Percentiles rank a stretch among this genome's conserved stretches.
These are phyloP conservation scores for Pleochaeta shiraiana DNA, from an alignment of 2,329 filamentous ascomycete genomes.

Conservation along the genomic window DNA sequence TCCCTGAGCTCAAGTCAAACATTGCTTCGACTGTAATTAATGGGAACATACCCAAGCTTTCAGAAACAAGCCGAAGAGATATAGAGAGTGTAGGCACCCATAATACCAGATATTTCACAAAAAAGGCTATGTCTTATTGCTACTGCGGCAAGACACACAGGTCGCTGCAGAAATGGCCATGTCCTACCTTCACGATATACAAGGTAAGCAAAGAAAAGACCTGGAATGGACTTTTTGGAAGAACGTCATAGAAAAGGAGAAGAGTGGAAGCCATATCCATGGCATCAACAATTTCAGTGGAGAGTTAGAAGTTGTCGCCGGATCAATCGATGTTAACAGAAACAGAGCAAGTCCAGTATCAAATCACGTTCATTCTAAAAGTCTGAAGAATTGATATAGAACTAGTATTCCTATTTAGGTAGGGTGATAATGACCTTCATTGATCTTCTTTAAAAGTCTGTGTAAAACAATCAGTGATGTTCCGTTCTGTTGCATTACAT, in stretches of 20 bases:
- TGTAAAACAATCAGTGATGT: too few species aligned
- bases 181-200: neutral
- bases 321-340: too few species aligned
- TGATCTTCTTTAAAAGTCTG: too few species aligned
- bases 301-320: too few species aligned
- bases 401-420: too few species aligned
- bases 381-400: too few species aligned
- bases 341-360: too few species aligned
- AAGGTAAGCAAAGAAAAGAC: neutral
- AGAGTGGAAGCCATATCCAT: neutral
- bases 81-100: neutral
- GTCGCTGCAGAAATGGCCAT: constrained; percentile 5
- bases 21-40: neutral
- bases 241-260: neutral
- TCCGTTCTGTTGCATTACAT: too few species aligned
- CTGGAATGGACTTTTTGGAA: neutral
- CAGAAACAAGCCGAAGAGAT: neutral
- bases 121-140: neutral
- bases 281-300: too few species aligned
- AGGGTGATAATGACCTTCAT: too few species aligned
- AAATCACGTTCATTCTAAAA: too few species aligned
- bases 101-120: neutral
- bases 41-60: neutral
- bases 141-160: constrained; percentile 6
- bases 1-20: neutral